These are phyloP conservation scores for Vaccinium macrocarpon DNA, from an alignment of 148 eudicot species.

Conservation along the genomic window DNA sequence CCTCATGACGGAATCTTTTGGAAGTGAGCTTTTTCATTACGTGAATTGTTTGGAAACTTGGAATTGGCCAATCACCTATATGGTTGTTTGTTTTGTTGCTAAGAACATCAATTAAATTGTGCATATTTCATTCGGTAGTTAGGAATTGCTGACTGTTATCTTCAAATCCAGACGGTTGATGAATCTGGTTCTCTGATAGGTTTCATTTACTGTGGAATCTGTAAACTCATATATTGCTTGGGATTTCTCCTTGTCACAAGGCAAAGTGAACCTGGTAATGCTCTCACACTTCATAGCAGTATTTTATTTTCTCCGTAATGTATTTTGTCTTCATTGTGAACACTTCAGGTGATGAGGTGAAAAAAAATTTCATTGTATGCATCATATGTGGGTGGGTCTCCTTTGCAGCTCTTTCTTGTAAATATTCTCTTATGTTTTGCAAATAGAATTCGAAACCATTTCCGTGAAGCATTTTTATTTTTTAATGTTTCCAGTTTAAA, in stretches of 20 bases:
- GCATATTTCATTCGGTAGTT: background rate
- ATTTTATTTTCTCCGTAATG: background rate
- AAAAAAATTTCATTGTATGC: background rate
- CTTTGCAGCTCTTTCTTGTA: background rate
- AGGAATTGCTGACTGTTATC: background rate
- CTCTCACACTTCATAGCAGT: constrained; percentile 9
- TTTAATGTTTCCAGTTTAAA: background rate
- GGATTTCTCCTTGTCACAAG: constrained; percentile 81
- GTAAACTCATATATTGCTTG: constrained; percentile 93
- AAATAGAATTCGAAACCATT: background rate
- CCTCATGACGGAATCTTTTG: background rate
- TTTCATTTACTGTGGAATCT: constrained; percentile 72
- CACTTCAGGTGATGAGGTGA: background rate
- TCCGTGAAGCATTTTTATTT: background rate
- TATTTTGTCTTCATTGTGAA: background rate
- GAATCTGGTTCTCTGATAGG: constrained; percentile 41
- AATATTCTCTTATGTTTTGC: background rate
- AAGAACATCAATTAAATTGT: background rate
- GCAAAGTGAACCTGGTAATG: constrained; percentile 74
- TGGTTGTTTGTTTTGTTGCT: background rate
- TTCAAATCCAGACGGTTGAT: background rate
- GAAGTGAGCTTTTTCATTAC: background rate
- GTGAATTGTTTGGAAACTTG: background rate
- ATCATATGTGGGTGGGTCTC: background rate
- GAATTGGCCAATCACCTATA: background rate